Evolutionary conservation across 257 asterid genomes (phyloP), one percentile per base, ranked within the genome.

Genomic region (Plantago elongata): DNA sequence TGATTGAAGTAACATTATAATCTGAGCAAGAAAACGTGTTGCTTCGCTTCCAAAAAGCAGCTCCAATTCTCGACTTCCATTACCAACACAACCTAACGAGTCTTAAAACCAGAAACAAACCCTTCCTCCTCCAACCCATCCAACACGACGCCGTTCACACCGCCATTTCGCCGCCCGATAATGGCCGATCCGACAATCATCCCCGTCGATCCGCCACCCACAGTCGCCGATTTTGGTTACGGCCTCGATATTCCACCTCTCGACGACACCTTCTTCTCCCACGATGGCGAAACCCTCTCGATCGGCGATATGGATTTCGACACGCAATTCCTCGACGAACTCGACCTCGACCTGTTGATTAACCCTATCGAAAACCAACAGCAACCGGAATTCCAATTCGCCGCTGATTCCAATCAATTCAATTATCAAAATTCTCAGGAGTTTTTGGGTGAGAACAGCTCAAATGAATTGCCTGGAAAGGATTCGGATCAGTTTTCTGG

Each of bases 271-370:
- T 82, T 74, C 71, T 84, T 86, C 4, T 45, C 83, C 54, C 71
- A 70, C 2, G 29, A 22, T 22, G 27, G 27, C 1, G 27, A 22
- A 22, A 22, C 27, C 18, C 9, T 15, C 27, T 66, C 50, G 37
- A 9, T 64, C 16, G 81, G 45, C 15, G 89, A 76, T 64, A 45
- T 85, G 43, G 94, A 83, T 67, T 68, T 87, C 66, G 90, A 82
- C 61, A 22, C 27, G 27, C 27, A 22, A 22, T 22, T 22, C 27
- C 70, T 77, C 68, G 64, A 77, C 9, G 91, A 75, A 56, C 67
- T 74, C 60, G 46, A 70, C 65, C 76, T 70, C 51, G 13, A 17
- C 15, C 54, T 18, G 11, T 22, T 62, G 44, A 44, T 38, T 5
- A 68, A 63, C 10, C 54, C 2, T 40, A 51, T 47, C 66, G 27